Evolutionary conservation across 2,329 filamentous ascomycete species (phyloP).

Genomic region (Cercospora zeina): DNA sequence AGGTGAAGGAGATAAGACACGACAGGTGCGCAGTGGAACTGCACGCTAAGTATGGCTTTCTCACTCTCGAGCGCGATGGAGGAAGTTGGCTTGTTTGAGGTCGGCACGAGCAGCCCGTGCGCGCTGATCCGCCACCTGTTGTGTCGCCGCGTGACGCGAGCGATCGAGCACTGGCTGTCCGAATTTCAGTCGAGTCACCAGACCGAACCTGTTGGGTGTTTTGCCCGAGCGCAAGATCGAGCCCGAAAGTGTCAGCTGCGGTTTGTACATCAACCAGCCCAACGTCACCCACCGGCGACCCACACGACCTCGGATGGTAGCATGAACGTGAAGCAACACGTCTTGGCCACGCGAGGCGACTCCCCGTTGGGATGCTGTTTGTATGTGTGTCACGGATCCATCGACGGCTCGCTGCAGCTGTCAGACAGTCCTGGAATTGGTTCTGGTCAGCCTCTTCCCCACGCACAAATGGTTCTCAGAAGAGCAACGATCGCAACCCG

Average conservation of each 20-base stretch:
- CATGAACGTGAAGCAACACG: conserved; percentile 23
- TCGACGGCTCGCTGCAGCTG: conserved; percentile 27
- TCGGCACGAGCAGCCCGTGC: conserved; percentile 18
- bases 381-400: conserved; percentile 24
- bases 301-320: conserved; percentile 20
- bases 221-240: conserved; percentile 1
- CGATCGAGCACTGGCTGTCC: conserved; percentile 7
- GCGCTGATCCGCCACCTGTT: conserved; percentile 7
- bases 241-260: conserved; percentile 11
- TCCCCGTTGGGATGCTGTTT: conserved; percentile 18
- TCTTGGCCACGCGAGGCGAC: conserved; percentile 23
- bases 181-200: conserved; percentile 4
- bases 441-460: conserved; percentile 3
- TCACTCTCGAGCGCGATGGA: conserved; percentile 21
- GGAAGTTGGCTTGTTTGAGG: conserved; percentile 16
- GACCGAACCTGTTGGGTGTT: not conserved
- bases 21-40: conserved; percentile 19
- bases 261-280: conserved; percentile 14
- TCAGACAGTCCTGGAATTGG: conserved; percentile 21
- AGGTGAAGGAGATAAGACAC: conserved; percentile 13
- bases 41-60: conserved; percentile 12
- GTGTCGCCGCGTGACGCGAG: conserved; percentile 16
- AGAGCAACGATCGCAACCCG: not conserved
- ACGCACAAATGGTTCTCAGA: not conserved
- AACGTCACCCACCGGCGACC: conserved; percentile 23